Base-by-base conservation (phyloP, 225 moss, liverwort and hornwort species). In the Anthoceros angustus region DNA sequence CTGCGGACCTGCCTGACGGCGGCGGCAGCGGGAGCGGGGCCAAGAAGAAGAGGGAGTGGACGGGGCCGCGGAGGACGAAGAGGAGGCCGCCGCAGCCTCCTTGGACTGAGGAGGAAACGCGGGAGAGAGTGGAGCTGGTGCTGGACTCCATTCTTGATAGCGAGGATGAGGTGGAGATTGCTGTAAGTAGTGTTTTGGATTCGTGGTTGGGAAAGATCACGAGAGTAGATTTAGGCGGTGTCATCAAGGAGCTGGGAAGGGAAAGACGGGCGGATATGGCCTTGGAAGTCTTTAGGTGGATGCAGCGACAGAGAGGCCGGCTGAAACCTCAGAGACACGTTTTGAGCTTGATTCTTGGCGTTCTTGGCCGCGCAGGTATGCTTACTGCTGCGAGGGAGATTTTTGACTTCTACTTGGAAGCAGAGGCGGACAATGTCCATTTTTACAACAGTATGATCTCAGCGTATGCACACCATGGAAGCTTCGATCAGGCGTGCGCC, bases 381-480 rank as follows among this genome's bases (percentile, higher is more conserved):
- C 67, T 79, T 23, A 70, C 65, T 10, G 65, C 88, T 75, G 95
- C 95, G 46, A 72, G 80, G 24, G 84, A 82, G 41, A 70, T 98
- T 41, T 98, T 98, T 38, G 77, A 88, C 61, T 64, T 76, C 77
- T 70, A 72, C 3, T 40, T 71, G 63, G 62, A 69, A 9, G 63
- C 71, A 25, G 67, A 74, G 39, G 69, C 70, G 70, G 77, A 80
- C 42, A 77, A 83, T 70, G 78, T 91, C 7, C 71, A 84, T 73
- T 70, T 85, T 12, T 91, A 85, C 73, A 95, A 95, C 69, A 78
- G 88, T 42, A 95, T 88, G 86, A 88, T 95, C 42, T 80, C 84
- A 4, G 85, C 83, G 40, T 95, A 91, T 64, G 82, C 86, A 0
- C 73, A 83, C 62, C 68, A 42, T 21, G 86, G 94, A 0, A 80